Evolutionary conservation across 2,329 filamentous ascomycete species (phyloP).

Genomic region (Emmonsia crescens): DNA sequence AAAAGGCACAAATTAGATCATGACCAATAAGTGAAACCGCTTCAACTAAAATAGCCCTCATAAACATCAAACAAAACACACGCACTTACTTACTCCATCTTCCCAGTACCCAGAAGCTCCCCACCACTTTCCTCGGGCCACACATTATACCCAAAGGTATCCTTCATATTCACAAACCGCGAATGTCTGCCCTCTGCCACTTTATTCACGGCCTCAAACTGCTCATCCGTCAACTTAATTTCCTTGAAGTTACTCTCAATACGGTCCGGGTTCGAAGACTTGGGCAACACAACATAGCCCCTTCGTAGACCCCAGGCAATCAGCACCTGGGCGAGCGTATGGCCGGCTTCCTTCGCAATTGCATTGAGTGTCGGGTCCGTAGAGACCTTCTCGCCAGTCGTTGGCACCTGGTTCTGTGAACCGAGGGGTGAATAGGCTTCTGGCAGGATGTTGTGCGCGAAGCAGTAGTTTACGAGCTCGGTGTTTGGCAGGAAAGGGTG

Average conservation of each 20-base stretch:
- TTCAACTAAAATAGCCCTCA: background rate
- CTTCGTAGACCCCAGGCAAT: slow-evolving; percentile 56
- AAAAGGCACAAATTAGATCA: background rate
- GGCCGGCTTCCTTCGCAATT: slow-evolving; percentile 47
- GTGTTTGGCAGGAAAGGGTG: slow-evolving; percentile 40
- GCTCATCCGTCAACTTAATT: slow-evolving; percentile 46
- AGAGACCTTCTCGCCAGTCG: slow-evolving; percentile 54
- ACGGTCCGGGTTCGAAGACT: slow-evolving; percentile 55
- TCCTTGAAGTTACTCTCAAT: slow-evolving; percentile 59
- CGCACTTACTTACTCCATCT: background rate
- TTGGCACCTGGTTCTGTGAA: slow-evolving; percentile 58
- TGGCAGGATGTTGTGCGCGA: slow-evolving; percentile 31
- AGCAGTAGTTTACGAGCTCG: slow-evolving; percentile 33
- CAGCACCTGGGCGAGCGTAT: slow-evolving; percentile 50
- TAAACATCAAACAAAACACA: background rate
- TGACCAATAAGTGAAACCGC: background rate
- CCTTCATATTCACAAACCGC: slow-evolving; percentile 73
- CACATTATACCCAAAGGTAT: slow-evolving; percentile 64
- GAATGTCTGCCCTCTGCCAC: slow-evolving; percentile 57
- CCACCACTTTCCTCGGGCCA: slow-evolving; percentile 47
- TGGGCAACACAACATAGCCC: slow-evolving; percentile 58
- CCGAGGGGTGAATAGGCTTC: slow-evolving; percentile 41
- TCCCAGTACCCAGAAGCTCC: slow-evolving; percentile 22
- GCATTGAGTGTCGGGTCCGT: slow-evolving; percentile 49
- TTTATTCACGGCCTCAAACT: slow-evolving; percentile 50